Evolutionary conservation across 768 basidiomycete species (phyloP).

Genomic region (Filobasidium floriforme): DNA sequence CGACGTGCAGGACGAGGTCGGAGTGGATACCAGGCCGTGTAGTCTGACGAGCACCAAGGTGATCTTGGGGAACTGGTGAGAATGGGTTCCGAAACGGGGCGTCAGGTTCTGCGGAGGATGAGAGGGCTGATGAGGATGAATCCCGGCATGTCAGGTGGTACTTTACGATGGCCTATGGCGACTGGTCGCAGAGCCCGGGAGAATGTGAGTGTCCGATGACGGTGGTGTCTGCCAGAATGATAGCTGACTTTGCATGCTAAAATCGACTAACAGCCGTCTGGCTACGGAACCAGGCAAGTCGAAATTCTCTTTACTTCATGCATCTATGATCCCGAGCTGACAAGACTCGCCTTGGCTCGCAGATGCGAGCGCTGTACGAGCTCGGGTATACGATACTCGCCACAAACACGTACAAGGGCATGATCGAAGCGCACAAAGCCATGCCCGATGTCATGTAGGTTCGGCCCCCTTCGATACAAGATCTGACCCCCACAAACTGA

Average conservation of each 20-base stretch:
- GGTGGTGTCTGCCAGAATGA: not conserved
- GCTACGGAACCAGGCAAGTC: slow-evolving; percentile 1
- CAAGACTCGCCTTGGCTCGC: not conserved
- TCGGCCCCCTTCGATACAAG: too few species aligned
- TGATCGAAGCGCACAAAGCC: slow-evolving; percentile 36
- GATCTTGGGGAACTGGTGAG: slow-evolving; percentile 19
- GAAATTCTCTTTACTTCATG: too few species aligned
- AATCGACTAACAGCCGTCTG: not conserved
- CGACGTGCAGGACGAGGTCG: slow-evolving; percentile 5
- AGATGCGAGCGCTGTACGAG: slow-evolving; percentile 6
- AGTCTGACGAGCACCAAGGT: slow-evolving; percentile 18
- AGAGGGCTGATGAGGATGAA: not conserved
- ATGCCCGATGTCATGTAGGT: slow-evolving; percentile 43
- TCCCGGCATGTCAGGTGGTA: slow-evolving; percentile 11
- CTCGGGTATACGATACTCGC: slow-evolving; percentile 24
- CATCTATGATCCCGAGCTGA: too few species aligned
- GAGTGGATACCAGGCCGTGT: slow-evolving; percentile 15
- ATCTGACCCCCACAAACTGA: too few species aligned
- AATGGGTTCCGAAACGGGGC: not conserved
- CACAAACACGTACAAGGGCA: slow-evolving; percentile 28
- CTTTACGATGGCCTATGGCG: slow-evolving; percentile 16
- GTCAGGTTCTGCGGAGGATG: too few species aligned
- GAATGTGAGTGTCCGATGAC: not conserved
- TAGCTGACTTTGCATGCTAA: not conserved
- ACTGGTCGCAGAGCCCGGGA: slow-evolving; percentile 13